Evolutionary conservation across 2,329 filamentous ascomycete species (phyloP).

Genomic region (Arthrobotrys sinensis): DNA sequence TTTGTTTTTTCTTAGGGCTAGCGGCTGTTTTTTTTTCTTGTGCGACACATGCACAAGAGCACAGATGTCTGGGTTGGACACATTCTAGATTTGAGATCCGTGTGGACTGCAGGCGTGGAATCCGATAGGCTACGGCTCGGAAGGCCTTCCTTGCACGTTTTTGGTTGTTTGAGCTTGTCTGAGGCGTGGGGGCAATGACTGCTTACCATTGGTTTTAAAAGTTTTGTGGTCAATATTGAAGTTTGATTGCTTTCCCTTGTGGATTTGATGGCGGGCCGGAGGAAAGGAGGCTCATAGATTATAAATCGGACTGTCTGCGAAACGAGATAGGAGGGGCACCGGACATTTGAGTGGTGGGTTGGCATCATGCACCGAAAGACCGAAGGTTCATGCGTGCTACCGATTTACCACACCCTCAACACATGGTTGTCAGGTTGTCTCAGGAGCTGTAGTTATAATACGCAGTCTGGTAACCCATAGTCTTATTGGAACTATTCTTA

Average conservation of each 20-base stretch:
- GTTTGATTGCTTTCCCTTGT: neutral
- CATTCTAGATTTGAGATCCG: constrained; percentile 35
- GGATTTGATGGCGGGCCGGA: constrained; percentile 1
- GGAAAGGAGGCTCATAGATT: constrained; percentile 16
- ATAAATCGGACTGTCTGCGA: neutral
- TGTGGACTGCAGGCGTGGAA: neutral
- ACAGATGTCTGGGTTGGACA: constrained; percentile 13
- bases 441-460: too few species aligned
- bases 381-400: neutral
- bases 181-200: neutral
- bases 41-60: constrained; percentile 11
- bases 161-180: neutral
- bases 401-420: constrained; percentile 18
- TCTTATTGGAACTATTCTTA: too few species aligned
- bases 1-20: constrained; percentile 18
- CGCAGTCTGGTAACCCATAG: too few species aligned
- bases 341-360: too few species aligned
- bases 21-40: constrained; percentile 5
- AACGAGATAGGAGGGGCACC: too few species aligned
- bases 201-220: neutral
- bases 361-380: neutral
- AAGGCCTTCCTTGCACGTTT: constrained; percentile 1
- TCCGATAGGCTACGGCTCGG: constrained; percentile 27
- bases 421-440: neutral
- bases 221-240: neutral